Evolutionary conservation across 495 filamentous ascomycete species (phyloP), one percentile per base, ranked within the genome.

Genomic region (Apiosordaria backusii): DNA sequence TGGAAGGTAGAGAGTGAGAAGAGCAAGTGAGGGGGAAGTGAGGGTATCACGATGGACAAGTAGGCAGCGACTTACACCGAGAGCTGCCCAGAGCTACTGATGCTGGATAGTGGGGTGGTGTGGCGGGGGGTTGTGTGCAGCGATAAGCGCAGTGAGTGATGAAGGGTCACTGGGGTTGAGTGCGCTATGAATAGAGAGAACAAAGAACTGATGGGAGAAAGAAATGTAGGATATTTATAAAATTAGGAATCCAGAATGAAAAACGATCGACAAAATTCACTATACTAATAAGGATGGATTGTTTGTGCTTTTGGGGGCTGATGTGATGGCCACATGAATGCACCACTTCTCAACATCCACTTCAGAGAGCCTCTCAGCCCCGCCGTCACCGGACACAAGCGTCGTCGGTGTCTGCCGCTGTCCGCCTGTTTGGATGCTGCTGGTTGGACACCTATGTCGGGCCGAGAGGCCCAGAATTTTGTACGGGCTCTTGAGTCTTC

Each of bases 321-420:
- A 45, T 60, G 23, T 25, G 9, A 19, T 27, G 53, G 40, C 35
- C n/a, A n/a, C 50, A 29, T 45, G 13, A 13, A 15, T 45, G 35
- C 35, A 45, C 35, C 35, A 45, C 5, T 45, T 9, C 13, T 45
- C 35, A 45, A 45, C 35, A 45, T 45, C 35, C 35, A 45, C 35
- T 45, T 13, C 35, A 45, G 35, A 45, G 35, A 45, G 21, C 57
- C 22, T 52, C 62, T 68, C 62, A 68, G 66, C 66, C 62, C 66
- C 66, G 57, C 52, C 29, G 18, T 16, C 54, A 57, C 57, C 6
- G 57, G 64, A 18, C 24, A 53, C 24, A 25, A 55, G 22, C 19
- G 55, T 16, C n/a, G 45, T 67, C 70, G 70, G 70, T 55, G 40
- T 69, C 67, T 65, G 70, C 67, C 70, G 67, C 63, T 58, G 66